phyloP scores from a whole-genome alignment of 176 grass and related monocot genomes.

The Metroxylon sagu region DNA sequence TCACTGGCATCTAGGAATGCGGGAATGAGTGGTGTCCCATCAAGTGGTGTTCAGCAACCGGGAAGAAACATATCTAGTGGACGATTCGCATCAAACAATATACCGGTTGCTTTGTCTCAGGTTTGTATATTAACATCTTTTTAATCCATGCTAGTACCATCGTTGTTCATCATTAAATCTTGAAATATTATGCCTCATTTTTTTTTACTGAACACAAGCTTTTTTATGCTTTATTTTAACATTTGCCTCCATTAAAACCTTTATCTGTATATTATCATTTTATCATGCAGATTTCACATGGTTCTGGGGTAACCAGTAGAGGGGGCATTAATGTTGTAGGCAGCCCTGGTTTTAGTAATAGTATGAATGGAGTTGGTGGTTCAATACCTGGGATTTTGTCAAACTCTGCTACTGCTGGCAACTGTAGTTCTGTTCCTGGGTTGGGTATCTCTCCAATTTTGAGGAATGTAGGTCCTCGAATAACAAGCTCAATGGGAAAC shows the following conservation, averaged over 20 bases:
- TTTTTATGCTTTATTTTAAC: too few species aligned
- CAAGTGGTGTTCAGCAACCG: constrained; percentile 79
- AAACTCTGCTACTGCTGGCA: constrained; percentile 51
- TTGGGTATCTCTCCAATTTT: constrained; percentile 65
- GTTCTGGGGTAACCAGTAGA: constrained; percentile 58
- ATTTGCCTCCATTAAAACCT: too few species aligned
- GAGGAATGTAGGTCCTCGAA: constrained; percentile 62
- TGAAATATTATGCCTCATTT: too few species aligned
- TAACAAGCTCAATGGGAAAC: constrained; percentile 61
- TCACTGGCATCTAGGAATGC: constrained; percentile 73
- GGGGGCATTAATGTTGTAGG: constrained; percentile 70
- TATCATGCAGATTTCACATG: constrained; percentile 72
- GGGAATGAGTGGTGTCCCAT: constrained; percentile 63
- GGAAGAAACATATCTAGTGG: constrained; percentile 73
- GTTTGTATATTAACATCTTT: constrained; percentile 15
- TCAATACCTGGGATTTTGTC: constrained; percentile 73
- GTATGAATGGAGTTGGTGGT: constrained; percentile 70
- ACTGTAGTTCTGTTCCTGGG: constrained; percentile 65
- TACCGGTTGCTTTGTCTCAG: constrained; percentile 85
- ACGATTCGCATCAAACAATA: constrained; percentile 80
- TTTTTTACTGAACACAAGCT: too few species aligned
- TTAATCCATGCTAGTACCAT: too few species aligned
- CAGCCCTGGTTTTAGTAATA: constrained; percentile 62
- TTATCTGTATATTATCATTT: not conserved
- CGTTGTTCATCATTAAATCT: too few species aligned